Conservation (phyloP, 1,284 basidiomycete species). For the Pseudozyma hubeiensis region DNA sequence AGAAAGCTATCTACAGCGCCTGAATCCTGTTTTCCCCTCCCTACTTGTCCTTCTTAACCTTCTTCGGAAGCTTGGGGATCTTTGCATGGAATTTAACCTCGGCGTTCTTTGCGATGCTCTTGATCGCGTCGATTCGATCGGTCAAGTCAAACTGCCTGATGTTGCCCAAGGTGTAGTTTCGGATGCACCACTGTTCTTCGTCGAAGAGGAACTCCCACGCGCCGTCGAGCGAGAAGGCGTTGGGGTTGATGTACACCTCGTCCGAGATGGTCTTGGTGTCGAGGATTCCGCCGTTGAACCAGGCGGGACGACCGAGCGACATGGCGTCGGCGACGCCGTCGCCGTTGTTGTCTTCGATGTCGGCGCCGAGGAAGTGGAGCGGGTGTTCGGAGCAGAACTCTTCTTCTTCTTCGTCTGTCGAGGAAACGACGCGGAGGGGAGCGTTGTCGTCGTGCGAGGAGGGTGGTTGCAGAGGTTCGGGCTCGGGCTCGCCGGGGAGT, state of each 20-base stretch:
- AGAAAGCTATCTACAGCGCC: background rate
- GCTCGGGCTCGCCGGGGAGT: slow-evolving; percentile 11
- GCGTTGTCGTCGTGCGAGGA: background rate
- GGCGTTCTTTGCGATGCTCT: slow-evolving; percentile 22
- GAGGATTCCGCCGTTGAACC: slow-evolving; percentile 51
- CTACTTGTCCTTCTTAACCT: background rate
- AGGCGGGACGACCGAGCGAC: slow-evolving; percentile 32
- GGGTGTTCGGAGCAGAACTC: slow-evolving; percentile 48
- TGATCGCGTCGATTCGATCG: slow-evolving; percentile 30
- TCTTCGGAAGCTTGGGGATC: slow-evolving; percentile 35
- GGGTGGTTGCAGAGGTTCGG: background rate
- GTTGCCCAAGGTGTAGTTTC: slow-evolving; percentile 44
- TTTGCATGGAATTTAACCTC: slow-evolving; percentile 27
- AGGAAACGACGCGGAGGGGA: background rate
- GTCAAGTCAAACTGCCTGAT: slow-evolving; percentile 28
- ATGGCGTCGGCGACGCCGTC: slow-evolving; percentile 18
- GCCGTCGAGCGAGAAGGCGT: slow-evolving; percentile 35
- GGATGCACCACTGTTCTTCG: slow-evolving; percentile 42
- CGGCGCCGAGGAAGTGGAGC: slow-evolving; percentile 45
- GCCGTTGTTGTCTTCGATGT: slow-evolving; percentile 25
- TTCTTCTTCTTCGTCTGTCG: slow-evolving; percentile 14
- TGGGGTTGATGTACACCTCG: slow-evolving; percentile 36
- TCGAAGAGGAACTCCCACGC: slow-evolving; percentile 46
- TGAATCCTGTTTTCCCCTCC: too few relatives aligned
- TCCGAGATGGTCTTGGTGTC: slow-evolving; percentile 31